phyloP scores from a whole-genome alignment of 257 asterid species.

The Orobanche coerulescens region DNA sequence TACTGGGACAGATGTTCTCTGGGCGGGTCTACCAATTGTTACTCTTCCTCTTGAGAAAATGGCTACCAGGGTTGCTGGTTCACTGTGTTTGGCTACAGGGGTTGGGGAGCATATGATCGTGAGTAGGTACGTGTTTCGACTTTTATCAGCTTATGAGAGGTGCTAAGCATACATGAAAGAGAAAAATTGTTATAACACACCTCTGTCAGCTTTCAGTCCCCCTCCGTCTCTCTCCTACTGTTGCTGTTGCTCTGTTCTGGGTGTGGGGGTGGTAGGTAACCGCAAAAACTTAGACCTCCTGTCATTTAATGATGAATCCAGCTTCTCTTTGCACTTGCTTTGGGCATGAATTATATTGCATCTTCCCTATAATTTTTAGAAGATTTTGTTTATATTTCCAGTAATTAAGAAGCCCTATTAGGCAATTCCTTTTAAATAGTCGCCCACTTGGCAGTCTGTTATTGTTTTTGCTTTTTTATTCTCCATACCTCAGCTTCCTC shows the following conservation, averaged over 20 bases:
- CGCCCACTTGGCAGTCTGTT: neutral
- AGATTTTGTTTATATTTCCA: neutral
- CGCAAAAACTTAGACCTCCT: too few species aligned
- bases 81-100: slow-evolving; percentile 96
- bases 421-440: neutral
- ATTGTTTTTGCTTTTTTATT: neutral
- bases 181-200: neutral
- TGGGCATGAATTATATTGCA: neutral
- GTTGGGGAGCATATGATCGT: slow-evolving; percentile 97
- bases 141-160: neutral
- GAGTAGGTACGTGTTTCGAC: slow-evolving; percentile 42
- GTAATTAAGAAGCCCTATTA: neutral
- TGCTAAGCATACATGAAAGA: neutral
- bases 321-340: neutral
- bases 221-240: neutral
- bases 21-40: slow-evolving; percentile 98
- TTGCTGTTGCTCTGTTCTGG: neutral
- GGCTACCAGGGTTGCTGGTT: slow-evolving; percentile 99
- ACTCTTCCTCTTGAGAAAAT: slow-evolving; percentile 98
- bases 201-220: neutral
- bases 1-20: slow-evolving; percentile 94
- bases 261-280: neutral
- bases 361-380: too few species aligned
- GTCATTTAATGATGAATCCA: too few species aligned
- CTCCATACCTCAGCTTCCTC: neutral